phyloP scores from a whole-genome alignment of 768 basidiomycete species.

The Serpula lacrymans region DNA sequence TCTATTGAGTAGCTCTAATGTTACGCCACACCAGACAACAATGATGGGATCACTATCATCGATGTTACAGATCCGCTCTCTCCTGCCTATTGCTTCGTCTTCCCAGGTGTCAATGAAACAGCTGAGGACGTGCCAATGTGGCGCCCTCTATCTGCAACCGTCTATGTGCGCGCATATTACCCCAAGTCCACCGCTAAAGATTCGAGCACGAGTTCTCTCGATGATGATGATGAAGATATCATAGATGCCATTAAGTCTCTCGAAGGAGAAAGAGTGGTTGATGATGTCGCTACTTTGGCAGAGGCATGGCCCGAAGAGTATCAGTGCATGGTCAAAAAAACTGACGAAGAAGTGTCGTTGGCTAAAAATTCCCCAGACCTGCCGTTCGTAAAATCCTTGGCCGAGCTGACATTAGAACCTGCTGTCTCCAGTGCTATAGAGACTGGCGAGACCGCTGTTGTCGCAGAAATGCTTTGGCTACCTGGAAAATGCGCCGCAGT shows the following conservation, averaged over 20 bases:
- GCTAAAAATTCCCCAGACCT: neutral
- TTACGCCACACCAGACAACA: slow-evolving; percentile 22
- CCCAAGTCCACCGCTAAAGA: slow-evolving; percentile 10
- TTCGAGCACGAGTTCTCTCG: neutral
- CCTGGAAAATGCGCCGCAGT: slow-evolving; percentile 25
- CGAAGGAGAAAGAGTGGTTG: slow-evolving; percentile 13
- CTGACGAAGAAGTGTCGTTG: neutral
- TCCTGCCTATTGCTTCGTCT: slow-evolving; percentile 26
- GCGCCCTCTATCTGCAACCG: slow-evolving; percentile 13
- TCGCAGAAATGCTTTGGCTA: slow-evolving; percentile 27
- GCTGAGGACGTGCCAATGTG: no score
- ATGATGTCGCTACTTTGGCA: slow-evolving; percentile 15
- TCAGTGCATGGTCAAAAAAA: neutral
- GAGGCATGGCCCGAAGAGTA: slow-evolving; percentile 26
- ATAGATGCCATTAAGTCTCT: slow-evolving; percentile 4
- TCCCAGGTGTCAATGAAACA: no score
- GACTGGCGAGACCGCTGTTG: slow-evolving; percentile 15
- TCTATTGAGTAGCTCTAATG: neutral
- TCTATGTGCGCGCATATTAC: slow-evolving; percentile 12
- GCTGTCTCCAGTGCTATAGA: slow-evolving; percentile 23
- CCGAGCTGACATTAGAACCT: slow-evolving; percentile 22
- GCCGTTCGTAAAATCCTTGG: slow-evolving; percentile 20
- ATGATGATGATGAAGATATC: slow-evolving; percentile 4
- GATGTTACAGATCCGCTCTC: slow-evolving; percentile 29
- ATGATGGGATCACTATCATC: slow-evolving; percentile 33